Conservation (phyloP, 345 rosid genomes). For the Psidium friedrichsthalianum region DNA sequence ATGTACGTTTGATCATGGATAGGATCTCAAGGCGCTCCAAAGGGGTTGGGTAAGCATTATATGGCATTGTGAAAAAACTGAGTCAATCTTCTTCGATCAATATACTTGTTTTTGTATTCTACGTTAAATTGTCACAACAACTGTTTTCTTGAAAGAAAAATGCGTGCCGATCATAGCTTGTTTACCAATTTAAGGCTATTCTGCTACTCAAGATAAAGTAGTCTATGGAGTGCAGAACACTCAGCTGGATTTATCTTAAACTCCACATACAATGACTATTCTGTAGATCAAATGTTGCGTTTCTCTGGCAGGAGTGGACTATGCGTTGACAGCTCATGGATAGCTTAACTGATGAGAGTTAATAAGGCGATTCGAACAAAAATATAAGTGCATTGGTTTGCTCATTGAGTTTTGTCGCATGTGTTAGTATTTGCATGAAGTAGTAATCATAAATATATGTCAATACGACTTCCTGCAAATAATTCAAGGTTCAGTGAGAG, state of each 20-base stretch:
- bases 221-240: background rate
- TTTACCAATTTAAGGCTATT: background rate
- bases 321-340: background rate
- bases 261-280: background rate
- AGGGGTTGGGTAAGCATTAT: constrained; percentile 71
- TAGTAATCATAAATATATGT: background rate
- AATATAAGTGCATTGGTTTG: background rate
- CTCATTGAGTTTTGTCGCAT: background rate
- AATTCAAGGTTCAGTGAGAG: background rate
- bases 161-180: background rate
- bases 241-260: background rate
- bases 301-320: background rate
- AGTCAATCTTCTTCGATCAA: background rate
- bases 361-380: background rate
- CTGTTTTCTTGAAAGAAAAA: background rate
- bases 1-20: constrained; percentile 96
- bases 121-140: background rate
- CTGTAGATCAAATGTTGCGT: background rate
- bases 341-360: background rate
- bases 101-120: background rate
- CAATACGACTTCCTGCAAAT: background rate
- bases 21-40: constrained; percentile 93
- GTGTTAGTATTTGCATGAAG: background rate
- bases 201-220: background rate
- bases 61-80: background rate